Evolutionary conservation across 805 yeast genomes (phyloP).

Genomic region (Yarrowia porcina): DNA sequence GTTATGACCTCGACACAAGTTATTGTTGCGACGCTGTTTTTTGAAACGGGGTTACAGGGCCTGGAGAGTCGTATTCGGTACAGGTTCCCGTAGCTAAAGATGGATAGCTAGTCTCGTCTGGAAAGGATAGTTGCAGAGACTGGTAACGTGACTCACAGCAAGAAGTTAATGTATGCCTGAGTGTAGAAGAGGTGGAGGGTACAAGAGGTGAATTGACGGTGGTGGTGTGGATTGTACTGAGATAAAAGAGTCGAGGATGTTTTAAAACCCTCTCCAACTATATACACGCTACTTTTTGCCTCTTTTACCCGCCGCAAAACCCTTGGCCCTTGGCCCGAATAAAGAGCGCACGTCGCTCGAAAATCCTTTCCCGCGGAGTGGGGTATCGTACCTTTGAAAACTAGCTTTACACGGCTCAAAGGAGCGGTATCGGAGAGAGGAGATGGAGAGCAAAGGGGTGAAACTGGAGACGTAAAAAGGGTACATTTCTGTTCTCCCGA

Average conservation of each 20-base stretch:
- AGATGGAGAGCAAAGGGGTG: no score
- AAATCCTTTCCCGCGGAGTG: conserved; percentile 25
- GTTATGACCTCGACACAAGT: no score
- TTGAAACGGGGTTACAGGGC: no score
- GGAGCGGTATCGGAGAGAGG: conserved; percentile 6
- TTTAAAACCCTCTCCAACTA: background rate
- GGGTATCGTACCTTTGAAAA: conserved; percentile 18
- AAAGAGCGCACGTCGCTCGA: conserved; percentile 6
- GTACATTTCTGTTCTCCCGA: no score
- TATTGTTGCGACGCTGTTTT: no score
- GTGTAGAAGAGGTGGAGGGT: no score
- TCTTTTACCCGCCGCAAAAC: conserved; percentile 15
- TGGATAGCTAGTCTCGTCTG: no score
- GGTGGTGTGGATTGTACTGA: background rate
- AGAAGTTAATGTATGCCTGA: conserved; percentile 22
- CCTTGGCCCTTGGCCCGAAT: conserved; percentile 18
- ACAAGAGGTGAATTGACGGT: no score
- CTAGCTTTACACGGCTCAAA: conserved; percentile 12
- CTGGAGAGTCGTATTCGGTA: no score
- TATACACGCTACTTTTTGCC: background rate
- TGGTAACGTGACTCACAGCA: conserved; percentile 25
- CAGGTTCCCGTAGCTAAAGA: no score
- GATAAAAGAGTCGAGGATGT: no score
- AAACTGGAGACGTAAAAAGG: background rate
- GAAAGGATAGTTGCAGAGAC: background rate